phyloP scores from a whole-genome alignment of 169 alveolate species.

The Plasmodium malariae region DNA sequence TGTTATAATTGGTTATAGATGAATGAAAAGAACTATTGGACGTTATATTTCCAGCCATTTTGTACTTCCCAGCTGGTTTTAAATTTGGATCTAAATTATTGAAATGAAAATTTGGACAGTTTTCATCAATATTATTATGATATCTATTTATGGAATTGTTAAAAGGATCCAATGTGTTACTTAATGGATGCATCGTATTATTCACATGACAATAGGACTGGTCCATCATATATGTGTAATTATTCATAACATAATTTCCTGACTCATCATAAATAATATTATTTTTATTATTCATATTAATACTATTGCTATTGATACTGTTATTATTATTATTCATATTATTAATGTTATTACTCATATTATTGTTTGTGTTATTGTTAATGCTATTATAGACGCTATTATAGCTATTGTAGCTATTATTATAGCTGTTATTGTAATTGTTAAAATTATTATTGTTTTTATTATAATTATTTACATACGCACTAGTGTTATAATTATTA shows the following conservation, averaged over 20 bases:
- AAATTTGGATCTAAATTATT: constrained; percentile 20
- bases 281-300: not conserved
- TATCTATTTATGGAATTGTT: constrained; percentile 23
- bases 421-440: too few relatives aligned
- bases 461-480: not conserved
- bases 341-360: not conserved
- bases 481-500: not conserved
- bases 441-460: too few relatives aligned
- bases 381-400: not conserved
- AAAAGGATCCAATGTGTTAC: not conserved
- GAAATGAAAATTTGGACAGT: not conserved
- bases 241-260: constrained; percentile 37
- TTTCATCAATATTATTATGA: constrained; percentile 25
- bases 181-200: constrained; percentile 3
- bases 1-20: constrained; percentile 24
- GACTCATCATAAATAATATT: constrained; percentile 1
- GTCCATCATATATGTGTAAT: too few relatives aligned
- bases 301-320: not conserved
- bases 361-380: not conserved
- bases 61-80: constrained; percentile 10
- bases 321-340: not conserved
- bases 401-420: too few relatives aligned
- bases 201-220: constrained; percentile 12
- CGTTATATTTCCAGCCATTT: constrained; percentile 7
- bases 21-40: constrained; percentile 26